Conservation (phyloP, 2,329 filamentous ascomycete genomes). For the Neurospora crassa region DNA sequence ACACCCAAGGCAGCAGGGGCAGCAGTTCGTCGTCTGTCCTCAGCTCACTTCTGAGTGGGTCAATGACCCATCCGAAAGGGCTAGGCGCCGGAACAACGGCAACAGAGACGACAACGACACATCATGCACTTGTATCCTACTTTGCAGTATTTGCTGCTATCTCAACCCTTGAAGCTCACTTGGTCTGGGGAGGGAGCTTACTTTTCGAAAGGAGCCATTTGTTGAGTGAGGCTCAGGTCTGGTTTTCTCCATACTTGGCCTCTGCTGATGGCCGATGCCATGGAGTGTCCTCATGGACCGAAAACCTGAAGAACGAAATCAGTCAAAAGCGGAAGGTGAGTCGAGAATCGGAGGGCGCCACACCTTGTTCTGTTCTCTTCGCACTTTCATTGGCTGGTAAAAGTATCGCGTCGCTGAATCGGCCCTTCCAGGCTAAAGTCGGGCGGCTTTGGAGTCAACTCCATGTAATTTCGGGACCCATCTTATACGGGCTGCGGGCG, state of each 20-base stretch:
- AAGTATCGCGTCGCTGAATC: constrained; percentile 26
- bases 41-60: background rate
- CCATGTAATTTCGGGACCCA: constrained; percentile 18
- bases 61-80: background rate
- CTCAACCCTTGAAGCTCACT: background rate
- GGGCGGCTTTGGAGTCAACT: background rate
- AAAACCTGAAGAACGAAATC: background rate
- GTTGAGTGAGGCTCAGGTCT: background rate
- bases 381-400: constrained; percentile 28
- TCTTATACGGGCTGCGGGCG: constrained; percentile 14
- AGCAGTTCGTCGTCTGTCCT: background rate
- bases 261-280: background rate
- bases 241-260: background rate
- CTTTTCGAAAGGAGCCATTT: background rate
- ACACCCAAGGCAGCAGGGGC: background rate
- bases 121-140: background rate
- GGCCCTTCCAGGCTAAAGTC: constrained; percentile 35
- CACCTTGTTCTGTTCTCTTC: constrained; percentile 22
- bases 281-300: background rate
- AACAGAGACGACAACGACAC: background rate
- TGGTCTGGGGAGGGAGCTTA: background rate
- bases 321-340: constrained; percentile 4
- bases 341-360: constrained; percentile 14
- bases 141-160: background rate
- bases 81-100: background rate